These are phyloP conservation scores for Petunia hybrid DNA, from an alignment of 305 asterid genomes.

Conservation along the genomic window DNA sequence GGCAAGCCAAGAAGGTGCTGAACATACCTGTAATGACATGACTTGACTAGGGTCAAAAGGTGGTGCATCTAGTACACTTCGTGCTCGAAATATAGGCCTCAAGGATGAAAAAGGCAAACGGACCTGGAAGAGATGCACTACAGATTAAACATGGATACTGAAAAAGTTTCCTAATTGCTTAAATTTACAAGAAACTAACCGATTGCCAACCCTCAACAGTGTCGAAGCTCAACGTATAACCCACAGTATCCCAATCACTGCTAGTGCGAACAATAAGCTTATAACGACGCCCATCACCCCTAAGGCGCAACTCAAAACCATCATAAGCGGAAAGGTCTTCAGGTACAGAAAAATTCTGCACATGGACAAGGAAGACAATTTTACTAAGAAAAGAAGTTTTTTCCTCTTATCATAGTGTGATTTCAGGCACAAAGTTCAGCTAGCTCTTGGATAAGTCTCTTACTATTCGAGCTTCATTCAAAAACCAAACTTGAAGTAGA, in stretches of 20 bases:
- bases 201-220: constrained; percentile 89
- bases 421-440: background rate
- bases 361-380: background rate
- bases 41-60: constrained; percentile 86
- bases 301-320: constrained; percentile 82
- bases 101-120: constrained; percentile 83
- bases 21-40: constrained; percentile 76
- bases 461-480: background rate
- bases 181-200: constrained; percentile 49
- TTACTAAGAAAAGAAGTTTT: background rate
- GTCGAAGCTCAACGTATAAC: constrained; percentile 78
- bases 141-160: background rate
- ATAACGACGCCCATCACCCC: constrained; percentile 90
- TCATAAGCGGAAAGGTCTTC: constrained; percentile 94
- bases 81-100: constrained; percentile 92
- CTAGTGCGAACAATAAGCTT: constrained; percentile 86
- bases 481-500: background rate
- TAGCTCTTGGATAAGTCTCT: constrained; percentile 12
- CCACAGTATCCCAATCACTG: constrained; percentile 94
- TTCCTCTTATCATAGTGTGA: background rate
- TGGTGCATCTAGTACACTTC: constrained; percentile 75
- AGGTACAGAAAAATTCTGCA: constrained; percentile 82
- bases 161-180: background rate
- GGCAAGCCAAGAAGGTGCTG: background rate
- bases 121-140: constrained; percentile 53